Evolutionary conservation across 2,329 filamentous ascomycete genomes (phyloP).

Genomic region (Purpureocillium lavendulum): DNA sequence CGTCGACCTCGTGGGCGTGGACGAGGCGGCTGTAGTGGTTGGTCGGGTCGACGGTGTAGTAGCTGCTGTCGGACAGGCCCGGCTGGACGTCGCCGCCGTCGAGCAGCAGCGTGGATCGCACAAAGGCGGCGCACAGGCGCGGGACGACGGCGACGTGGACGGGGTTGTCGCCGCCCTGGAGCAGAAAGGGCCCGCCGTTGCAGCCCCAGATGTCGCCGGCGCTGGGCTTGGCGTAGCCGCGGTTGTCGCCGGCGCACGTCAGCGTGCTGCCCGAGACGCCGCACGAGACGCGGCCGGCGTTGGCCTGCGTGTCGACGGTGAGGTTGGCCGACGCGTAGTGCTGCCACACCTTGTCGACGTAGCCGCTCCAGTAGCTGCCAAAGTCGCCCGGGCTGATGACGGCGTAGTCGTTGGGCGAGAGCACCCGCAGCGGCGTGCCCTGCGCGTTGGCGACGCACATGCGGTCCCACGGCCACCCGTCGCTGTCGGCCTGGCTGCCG

Average conservation of each 20-base stretch:
- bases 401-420: slow-evolving; percentile 34
- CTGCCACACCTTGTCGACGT: slow-evolving; percentile 38
- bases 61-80: slow-evolving; percentile 22
- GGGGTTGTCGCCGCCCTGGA: slow-evolving; percentile 25
- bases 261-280: slow-evolving; percentile 25
- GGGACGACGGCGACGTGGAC: slow-evolving; percentile 35
- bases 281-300: slow-evolving; percentile 30
- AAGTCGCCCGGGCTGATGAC: slow-evolving; percentile 25
- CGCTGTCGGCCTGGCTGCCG: slow-evolving; percentile 22
- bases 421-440: slow-evolving; percentile 32
- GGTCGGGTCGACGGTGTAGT: slow-evolving; percentile 36
- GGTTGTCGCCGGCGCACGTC: slow-evolving; percentile 32
- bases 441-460: slow-evolving; percentile 30
- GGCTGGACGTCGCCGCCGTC: slow-evolving; percentile 39
- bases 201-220: slow-evolving; percentile 41
- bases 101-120: slow-evolving; percentile 35
- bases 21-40: slow-evolving; percentile 53
- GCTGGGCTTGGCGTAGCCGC: slow-evolving; percentile 32
- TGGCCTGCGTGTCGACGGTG: slow-evolving; percentile 33
- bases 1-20: slow-evolving; percentile 50
- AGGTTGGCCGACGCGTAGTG: slow-evolving; percentile 28
- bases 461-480: slow-evolving; percentile 34
- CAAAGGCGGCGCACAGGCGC: slow-evolving; percentile 42
- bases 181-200: slow-evolving; percentile 37
- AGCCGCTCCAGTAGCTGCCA: slow-evolving; percentile 32